Conservation (phyloP, 2,329 filamentous ascomycete species). For the Aurifilum marmelostoma region DNA sequence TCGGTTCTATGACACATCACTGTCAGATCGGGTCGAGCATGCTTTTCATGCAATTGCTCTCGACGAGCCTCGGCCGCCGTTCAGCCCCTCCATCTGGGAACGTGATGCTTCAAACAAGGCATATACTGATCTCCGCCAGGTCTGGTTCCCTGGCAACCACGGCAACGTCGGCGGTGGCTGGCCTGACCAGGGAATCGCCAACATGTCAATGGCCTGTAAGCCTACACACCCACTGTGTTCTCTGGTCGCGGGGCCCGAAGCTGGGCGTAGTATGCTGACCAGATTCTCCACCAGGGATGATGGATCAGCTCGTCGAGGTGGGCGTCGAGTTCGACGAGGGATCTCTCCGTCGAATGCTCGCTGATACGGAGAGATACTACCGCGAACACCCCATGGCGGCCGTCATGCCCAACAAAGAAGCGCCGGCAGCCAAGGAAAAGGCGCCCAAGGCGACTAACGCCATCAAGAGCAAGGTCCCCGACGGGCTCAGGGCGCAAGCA, state of each 20-base stretch:
- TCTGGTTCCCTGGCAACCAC: conserved; percentile 74
- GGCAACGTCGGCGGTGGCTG: conserved; percentile 72
- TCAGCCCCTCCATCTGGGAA: conserved; percentile 61
- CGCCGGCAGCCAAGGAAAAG: conserved; percentile 20
- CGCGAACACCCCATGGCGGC: conserved; percentile 26
- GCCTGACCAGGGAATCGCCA: conserved; percentile 50
- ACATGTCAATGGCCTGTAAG: conserved; percentile 43
- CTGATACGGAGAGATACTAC: conserved; percentile 36
- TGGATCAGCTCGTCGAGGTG: conserved; percentile 57
- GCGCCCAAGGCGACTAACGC: conserved; percentile 16
- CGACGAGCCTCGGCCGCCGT: conserved; percentile 59
- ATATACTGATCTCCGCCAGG: conserved; percentile 51
- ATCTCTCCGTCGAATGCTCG: conserved; percentile 46
- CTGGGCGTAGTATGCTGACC: not conserved
- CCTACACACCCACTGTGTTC: conserved; percentile 10
- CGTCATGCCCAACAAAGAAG: conserved; percentile 26
- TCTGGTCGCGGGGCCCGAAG: not conserved
- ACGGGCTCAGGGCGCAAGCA: conserved; percentile 17
- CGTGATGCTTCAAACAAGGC: conserved; percentile 42
- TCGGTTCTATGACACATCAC: conserved; percentile 57
- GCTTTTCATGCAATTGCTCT: conserved; percentile 63
- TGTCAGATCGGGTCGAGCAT: conserved; percentile 57
- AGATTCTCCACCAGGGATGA: conserved; percentile 50
- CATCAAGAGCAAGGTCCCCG: conserved; percentile 19
- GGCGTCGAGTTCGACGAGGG: conserved; percentile 53